Percentiles rank a stretch among this genome's conserved stretches.
These are phyloP conservation scores for Centrapalus pauciflorus DNA, from an alignment of 129 eudicot species.

Conservation along the genomic window DNA sequence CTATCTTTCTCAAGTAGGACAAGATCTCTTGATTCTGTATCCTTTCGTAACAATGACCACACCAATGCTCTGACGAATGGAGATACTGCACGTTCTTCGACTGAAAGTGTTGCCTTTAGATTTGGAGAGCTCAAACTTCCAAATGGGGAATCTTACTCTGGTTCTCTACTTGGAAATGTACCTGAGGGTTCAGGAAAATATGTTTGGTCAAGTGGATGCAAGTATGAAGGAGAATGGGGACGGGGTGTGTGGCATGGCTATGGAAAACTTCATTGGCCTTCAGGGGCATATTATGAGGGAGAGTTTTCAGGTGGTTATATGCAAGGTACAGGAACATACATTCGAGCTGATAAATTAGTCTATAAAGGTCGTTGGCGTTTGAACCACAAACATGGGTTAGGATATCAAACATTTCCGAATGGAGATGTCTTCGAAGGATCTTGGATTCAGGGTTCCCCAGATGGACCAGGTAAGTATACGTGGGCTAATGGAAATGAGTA, in stretches of 20 bases:
- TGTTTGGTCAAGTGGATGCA: slow-evolving; percentile 71
- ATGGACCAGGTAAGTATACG: slow-evolving; percentile 92
- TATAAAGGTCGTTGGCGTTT: slow-evolving; percentile 91
- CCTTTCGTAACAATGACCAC: slow-evolving; percentile 31
- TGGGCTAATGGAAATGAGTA: slow-evolving; percentile 79
- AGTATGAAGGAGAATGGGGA: slow-evolving; percentile 86
- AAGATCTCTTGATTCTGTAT: slow-evolving; percentile 50
- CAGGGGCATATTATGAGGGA: slow-evolving; percentile 84
- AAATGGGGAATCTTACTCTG: slow-evolving; percentile 70
- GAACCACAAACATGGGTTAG: slow-evolving; percentile 80
- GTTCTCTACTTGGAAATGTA: slow-evolving; percentile 49
- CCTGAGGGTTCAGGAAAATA: slow-evolving; percentile 87
- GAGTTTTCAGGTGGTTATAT: slow-evolving; percentile 88
- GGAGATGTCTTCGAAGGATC: slow-evolving; percentile 90
- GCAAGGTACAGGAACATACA: slow-evolving; percentile 74
- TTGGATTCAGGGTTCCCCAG: slow-evolving; percentile 96
- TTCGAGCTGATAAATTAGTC: slow-evolving; percentile 42
- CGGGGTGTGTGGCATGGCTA: slow-evolving; percentile 68
- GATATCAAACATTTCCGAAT: slow-evolving; percentile 67
- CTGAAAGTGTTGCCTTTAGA: slow-evolving; percentile 43
- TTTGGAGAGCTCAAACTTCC: slow-evolving; percentile 49
- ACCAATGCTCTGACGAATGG: slow-evolving; percentile 31
- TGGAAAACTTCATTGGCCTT: slow-evolving; percentile 76
- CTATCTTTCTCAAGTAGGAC: slow-evolving; percentile 47
- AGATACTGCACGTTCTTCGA: slow-evolving; percentile 46